Base-by-base conservation (phyloP, 163 green algal species). In the Chlorella variabilis region DNA sequence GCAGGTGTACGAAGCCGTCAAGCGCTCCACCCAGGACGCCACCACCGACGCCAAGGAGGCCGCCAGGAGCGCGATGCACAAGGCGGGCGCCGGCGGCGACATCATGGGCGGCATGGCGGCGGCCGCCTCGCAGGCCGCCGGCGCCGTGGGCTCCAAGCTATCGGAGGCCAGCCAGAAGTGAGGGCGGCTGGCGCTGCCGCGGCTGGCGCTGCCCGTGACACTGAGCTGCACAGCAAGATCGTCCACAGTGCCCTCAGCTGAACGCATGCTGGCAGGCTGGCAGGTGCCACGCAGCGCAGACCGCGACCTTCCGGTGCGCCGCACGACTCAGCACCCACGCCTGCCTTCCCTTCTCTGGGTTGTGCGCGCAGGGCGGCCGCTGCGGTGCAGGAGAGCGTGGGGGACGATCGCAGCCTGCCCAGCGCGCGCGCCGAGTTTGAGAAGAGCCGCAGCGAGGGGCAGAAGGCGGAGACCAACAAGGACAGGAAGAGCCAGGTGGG, bases 401-500 rank as follows among this genome's bases (percentile, higher is more conserved):
- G 73, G 1, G 29, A 41, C 56, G 27, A 25, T 17, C 18, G 41
- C 20, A 27, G n/a, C 56, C 36, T 80, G 73, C 73, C 73, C 73
- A 59, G 25, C 21, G 73, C 73, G 9, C 54, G 73, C 15, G 73
- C 38, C 21, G 21, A 68, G 34, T 78, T 67, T 54, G 71, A 78
- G 71, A 34, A 33, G 5, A 38, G 3, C 71, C 51, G 73, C 73
- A 70, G 36, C 73, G 27, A 66, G 21, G 73, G 48, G 36, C 38
- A 56, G 4, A 70, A 80, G 73, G 73, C 54, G 3, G 56, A n/a
- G 25, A 17, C 17, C 36, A 70, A 80, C 73, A 69, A 58, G 56
- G 73, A 80, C 73, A 56, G 73, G 36, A 80, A 80, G 73, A 80
- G 73, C 73, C 73, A 80, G 73, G 73, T 80, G 73, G 11, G 54